phyloP scores from a whole-genome alignment of 2,329 filamentous ascomycete species.

The Elsinoe batatas region DNA sequence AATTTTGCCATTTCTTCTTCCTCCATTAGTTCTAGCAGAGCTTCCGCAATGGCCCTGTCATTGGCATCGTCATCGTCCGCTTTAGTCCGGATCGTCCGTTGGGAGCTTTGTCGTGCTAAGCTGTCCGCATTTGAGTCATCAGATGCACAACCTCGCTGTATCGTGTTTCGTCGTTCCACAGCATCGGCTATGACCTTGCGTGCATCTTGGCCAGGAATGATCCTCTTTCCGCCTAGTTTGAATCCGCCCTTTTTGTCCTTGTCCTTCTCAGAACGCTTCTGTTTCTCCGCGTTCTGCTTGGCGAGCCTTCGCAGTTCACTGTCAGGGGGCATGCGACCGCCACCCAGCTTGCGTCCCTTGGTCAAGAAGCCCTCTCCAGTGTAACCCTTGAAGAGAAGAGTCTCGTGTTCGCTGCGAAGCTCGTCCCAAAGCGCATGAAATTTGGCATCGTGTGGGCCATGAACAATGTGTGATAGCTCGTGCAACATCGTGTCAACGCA shows the following conservation, averaged over 20 bases:
- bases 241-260: conserved; percentile 46
- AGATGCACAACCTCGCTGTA: conserved; percentile 65
- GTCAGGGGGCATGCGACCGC: conserved; percentile 51
- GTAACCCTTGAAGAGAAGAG: conserved; percentile 68
- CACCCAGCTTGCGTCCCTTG: conserved; percentile 64
- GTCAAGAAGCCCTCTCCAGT: conserved; percentile 83
- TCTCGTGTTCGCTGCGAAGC: conserved; percentile 74
- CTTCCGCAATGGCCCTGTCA: conserved; percentile 74
- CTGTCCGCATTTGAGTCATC: conserved; percentile 56
- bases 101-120: conserved; percentile 56
- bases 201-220: conserved; percentile 55
- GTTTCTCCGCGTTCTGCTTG: conserved; percentile 57
- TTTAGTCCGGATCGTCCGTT: conserved; percentile 68
- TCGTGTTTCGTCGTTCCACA: conserved; percentile 54
- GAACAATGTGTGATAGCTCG: conserved; percentile 79
- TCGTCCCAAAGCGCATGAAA: conserved; percentile 87
- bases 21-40: conserved; percentile 76
- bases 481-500: conserved; percentile 88
- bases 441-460: conserved; percentile 69
- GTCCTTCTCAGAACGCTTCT: conserved; percentile 47
- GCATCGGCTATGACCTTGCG: conserved; percentile 63
- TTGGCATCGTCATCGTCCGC: conserved; percentile 86
- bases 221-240: conserved; percentile 56
- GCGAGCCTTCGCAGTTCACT: conserved; percentile 68
- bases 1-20: conserved; percentile 53